A percentile compares a stretch with the other conserved stretches of the same genome.
phyloP scores from a whole-genome alignment of 75 land plant genomes.

The Sequoiadendron giganteum region DNA sequence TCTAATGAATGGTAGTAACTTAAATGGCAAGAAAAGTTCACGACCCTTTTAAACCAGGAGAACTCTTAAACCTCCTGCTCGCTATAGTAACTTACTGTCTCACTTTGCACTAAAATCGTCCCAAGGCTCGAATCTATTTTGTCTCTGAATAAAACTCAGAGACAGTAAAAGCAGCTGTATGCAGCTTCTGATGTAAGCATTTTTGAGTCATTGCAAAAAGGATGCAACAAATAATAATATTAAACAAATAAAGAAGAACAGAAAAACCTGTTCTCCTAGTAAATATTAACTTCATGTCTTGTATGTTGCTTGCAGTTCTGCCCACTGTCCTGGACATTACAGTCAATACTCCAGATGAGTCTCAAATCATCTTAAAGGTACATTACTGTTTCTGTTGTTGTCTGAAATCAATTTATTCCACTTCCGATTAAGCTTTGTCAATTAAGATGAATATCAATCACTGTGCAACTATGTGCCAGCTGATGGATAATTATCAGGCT shows the following conservation, averaged over 20 bases:
- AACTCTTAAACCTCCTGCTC: not conserved
- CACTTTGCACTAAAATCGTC: not conserved
- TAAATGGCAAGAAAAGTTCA: not conserved
- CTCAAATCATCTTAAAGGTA: slow-evolving; percentile 85
- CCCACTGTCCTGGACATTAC: slow-evolving; percentile 80
- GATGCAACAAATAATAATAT: not conserved
- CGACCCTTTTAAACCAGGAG: not conserved
- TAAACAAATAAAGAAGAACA: not conserved
- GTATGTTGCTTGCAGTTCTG: slow-evolving; percentile 51
- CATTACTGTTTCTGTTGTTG: not conserved
- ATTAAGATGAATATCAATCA: not conserved
- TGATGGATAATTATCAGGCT: not conserved
- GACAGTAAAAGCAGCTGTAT: too few species aligned
- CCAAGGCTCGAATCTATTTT: not conserved
- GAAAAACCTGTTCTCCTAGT: not conserved
- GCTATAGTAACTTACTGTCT: not conserved
- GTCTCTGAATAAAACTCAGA: not conserved
- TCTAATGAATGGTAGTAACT: not conserved
- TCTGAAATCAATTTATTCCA: not conserved
- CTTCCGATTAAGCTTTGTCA: not conserved
- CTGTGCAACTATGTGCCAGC: not conserved
- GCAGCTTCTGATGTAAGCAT: not conserved
- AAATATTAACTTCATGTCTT: not conserved
- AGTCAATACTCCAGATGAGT: slow-evolving; percentile 69
- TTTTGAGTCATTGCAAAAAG: not conserved